A percentile compares a stretch with the other conserved stretches of the same genome.
Conservation (phyloP, 2,329 filamentous ascomycete species). For the Trichoderma endophyticum region DNA sequence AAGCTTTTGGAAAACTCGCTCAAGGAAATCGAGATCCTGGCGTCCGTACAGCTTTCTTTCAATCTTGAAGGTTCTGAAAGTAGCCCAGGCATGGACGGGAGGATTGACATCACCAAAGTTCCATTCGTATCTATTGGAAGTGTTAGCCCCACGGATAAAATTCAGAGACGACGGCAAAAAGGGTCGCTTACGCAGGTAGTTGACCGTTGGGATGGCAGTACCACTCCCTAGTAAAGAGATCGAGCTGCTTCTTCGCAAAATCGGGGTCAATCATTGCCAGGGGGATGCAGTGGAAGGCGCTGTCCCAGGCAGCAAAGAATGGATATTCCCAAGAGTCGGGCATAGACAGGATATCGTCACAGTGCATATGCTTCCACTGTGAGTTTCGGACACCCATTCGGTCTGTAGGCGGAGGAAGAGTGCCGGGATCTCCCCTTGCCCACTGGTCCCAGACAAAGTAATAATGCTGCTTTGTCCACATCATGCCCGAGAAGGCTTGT, state of each 20-base stretch:
- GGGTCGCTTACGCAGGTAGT: constrained; percentile 67
- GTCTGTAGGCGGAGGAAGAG: constrained; percentile 78
- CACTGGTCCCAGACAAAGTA: constrained; percentile 97
- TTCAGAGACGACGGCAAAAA: too few relatives aligned
- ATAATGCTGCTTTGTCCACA: constrained; percentile 98
- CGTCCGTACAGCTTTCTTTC: constrained; percentile 95
- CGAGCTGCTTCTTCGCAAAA: constrained; percentile 96
- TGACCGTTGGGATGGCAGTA: constrained; percentile 98
- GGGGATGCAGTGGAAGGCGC: constrained; percentile 93
- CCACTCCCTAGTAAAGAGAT: constrained; percentile 95
- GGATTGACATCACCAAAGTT: constrained; percentile 98
- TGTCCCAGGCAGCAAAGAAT: constrained; percentile 97
- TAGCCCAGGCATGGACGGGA: constrained; percentile 93
- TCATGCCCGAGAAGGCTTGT: constrained; percentile 92
- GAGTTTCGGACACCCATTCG: constrained; percentile 80
- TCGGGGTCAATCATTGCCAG: constrained; percentile 97
- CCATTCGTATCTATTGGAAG: constrained; percentile 70
- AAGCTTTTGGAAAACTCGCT: constrained; percentile 94
- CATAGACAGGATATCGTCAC: constrained; percentile 96
- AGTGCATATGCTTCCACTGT: constrained; percentile 91
- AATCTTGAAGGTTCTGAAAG: constrained; percentile 96
- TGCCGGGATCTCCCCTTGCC: constrained; percentile 88
- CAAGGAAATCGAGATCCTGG: constrained; percentile 91
- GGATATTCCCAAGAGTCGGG: constrained; percentile 98
- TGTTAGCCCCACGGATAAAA: constrained; percentile 18